These are phyloP conservation scores for Scorias spongiosa DNA, from an alignment of 2,329 filamentous ascomycete genomes.

Conservation along the genomic window DNA sequence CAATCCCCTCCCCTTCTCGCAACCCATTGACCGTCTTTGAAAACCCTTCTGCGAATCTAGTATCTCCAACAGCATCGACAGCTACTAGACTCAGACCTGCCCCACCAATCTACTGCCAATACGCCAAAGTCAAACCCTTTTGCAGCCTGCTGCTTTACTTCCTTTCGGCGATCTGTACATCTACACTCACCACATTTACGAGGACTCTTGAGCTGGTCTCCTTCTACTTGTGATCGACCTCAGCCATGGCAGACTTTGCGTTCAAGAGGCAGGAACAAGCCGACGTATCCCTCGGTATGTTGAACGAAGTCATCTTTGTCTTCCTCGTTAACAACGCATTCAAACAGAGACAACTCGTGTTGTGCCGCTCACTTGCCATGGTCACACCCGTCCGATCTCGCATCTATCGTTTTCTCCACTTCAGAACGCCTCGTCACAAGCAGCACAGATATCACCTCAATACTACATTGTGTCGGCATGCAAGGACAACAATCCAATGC, in stretches of 20 bases:
- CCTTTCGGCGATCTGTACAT: too few species aligned
- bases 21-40: too few species aligned
- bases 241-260: conserved; percentile 18
- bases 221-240: too few species aligned
- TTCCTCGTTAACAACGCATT: conserved; percentile 56
- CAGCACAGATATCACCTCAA: conserved; percentile 8
- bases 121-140: too few species aligned
- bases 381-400: conserved; percentile 81
- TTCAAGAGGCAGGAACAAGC: conserved; percentile 20
- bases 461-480: conserved; percentile 81
- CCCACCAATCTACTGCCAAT: too few species aligned
- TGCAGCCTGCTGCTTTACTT: too few species aligned
- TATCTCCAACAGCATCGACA: too few species aligned
- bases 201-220: too few species aligned
- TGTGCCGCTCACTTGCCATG: conserved; percentile 85
- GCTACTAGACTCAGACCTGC: too few species aligned
- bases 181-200: too few species aligned
- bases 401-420: conserved; percentile 81
- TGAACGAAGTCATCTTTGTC: conserved; percentile 30
- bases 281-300: conserved; percentile 13
- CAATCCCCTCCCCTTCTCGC: too few species aligned
- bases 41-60: too few species aligned
- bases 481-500: conserved; percentile 92
- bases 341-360: conserved; percentile 36
- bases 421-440: conserved; percentile 26